Evolutionary conservation across 2,329 filamentous ascomycete species (phyloP).

Genomic region (Diaporthe velutina): DNA sequence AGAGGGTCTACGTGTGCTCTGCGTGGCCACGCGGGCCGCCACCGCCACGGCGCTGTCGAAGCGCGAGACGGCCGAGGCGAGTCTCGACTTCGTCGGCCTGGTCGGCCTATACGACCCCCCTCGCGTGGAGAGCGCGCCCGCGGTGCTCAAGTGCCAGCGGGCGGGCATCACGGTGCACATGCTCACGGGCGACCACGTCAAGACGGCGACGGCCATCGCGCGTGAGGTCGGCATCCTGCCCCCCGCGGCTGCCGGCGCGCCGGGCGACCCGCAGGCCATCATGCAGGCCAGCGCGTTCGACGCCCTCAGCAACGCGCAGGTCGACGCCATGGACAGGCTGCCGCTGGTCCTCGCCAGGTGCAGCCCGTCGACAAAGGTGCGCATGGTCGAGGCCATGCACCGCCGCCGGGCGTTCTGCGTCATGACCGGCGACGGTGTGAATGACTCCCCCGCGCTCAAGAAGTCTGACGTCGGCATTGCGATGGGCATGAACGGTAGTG

Average conservation of each 20-base stretch:
- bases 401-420: constrained; percentile 76
- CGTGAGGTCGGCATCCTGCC: constrained; percentile 73
- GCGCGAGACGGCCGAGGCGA: constrained; percentile 67
- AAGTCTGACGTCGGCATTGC: constrained; percentile 82
- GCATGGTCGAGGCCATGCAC: constrained; percentile 81
- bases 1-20: constrained; percentile 77
- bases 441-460: constrained; percentile 80
- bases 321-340: constrained; percentile 71
- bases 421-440: constrained; percentile 74
- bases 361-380: constrained; percentile 79
- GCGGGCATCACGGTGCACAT: constrained; percentile 77
- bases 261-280: constrained; percentile 53
- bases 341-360: constrained; percentile 79
- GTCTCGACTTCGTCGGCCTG: constrained; percentile 76
- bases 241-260: constrained; percentile 51
- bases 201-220: constrained; percentile 76
- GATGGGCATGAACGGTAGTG: constrained; percentile 78
- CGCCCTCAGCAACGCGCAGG: constrained; percentile 69
- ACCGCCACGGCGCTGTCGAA: constrained; percentile 51
- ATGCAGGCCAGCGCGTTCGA: constrained; percentile 76
- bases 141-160: constrained; percentile 69
- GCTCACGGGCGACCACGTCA: constrained; percentile 78
- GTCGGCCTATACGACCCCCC: constrained; percentile 81
- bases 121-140: constrained; percentile 73
- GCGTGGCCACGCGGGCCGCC: constrained; percentile 64